Conservation (phyloP, 2,329 filamentous ascomycete genomes). For the Colletotrichum caudatum region DNA sequence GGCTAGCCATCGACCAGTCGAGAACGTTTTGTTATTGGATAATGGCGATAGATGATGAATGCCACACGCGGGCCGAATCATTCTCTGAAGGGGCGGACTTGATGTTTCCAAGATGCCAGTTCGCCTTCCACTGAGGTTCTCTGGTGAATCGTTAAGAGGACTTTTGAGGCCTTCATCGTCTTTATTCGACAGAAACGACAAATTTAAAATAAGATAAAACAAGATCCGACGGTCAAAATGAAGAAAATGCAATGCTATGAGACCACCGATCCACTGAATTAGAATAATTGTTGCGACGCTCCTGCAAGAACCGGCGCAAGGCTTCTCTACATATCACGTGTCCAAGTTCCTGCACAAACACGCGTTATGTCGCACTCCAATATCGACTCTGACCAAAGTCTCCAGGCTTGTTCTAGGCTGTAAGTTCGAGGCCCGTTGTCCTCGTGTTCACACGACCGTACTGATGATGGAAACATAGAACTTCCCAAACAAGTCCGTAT, state of each 20-base stretch:
- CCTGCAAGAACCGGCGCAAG: background rate
- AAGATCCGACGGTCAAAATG: background rate
- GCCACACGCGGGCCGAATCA: background rate
- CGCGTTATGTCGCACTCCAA: conserved; percentile 19
- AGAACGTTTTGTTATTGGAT: conserved; percentile 33
- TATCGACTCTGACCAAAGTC: conserved; percentile 7
- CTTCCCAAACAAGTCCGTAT: conserved; percentile 18
- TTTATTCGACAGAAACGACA: background rate
- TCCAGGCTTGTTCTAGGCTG: background rate
- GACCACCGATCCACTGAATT: background rate
- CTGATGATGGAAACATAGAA: conserved; percentile 23
- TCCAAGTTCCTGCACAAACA: background rate
- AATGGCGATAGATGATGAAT: conserved; percentile 21
- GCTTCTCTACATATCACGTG: background rate
- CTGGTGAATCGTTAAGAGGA: background rate
- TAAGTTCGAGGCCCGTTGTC: conserved; percentile 3
- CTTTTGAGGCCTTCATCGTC: background rate
- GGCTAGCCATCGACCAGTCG: conserved; percentile 26
- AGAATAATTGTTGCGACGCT: background rate
- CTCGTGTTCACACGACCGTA: background rate
- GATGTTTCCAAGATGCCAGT: background rate
- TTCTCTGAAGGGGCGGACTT: background rate
- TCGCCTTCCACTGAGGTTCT: background rate
- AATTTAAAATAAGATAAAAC: conserved; percentile 4
- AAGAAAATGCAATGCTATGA: background rate